Conservation (phyloP, 331 rosid species). For the Malus hybrid region DNA sequence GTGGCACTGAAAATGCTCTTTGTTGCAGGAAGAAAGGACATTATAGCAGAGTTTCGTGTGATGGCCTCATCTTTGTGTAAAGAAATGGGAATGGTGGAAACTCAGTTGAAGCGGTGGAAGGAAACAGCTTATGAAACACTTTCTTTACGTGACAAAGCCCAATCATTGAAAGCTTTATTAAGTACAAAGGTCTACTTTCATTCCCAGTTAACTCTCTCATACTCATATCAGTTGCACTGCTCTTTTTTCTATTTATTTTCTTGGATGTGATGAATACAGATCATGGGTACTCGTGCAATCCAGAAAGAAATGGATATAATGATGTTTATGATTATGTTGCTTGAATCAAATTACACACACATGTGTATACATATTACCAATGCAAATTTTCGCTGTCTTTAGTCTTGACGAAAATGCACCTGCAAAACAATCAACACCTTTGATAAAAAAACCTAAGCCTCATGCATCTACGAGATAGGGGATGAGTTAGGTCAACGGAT, state of each 20-base stretch:
- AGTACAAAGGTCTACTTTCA: conserved; percentile 54
- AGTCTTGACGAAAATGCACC: too few species aligned
- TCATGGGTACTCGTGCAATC: neutral
- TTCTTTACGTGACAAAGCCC: conserved; percentile 62
- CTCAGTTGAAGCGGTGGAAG: conserved; percentile 84
- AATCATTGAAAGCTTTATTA: conserved; percentile 44
- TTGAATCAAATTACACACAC: neutral
- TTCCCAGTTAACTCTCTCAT: neutral
- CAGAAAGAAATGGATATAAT: neutral
- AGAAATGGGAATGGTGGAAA: conserved; percentile 96
- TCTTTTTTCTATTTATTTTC: neutral
- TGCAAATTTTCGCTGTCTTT: too few species aligned
- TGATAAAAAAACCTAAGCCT: conserved; percentile 52
- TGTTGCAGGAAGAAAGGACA: conserved; percentile 83
- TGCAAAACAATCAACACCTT: too few species aligned
- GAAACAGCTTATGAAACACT: conserved; percentile 77
- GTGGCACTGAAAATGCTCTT: conserved; percentile 24
- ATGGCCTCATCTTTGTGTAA: conserved; percentile 89
- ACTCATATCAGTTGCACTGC: neutral
- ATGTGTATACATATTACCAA: neutral
- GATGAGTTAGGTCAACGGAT: too few species aligned
- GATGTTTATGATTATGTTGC: neutral
- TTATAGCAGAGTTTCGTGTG: conserved; percentile 80
- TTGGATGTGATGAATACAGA: too few species aligned
- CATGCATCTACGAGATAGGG: conserved; percentile 2